Conservation (phyloP, 768 basidiomycete genomes). For the Leccinum subgranulosum region DNA sequence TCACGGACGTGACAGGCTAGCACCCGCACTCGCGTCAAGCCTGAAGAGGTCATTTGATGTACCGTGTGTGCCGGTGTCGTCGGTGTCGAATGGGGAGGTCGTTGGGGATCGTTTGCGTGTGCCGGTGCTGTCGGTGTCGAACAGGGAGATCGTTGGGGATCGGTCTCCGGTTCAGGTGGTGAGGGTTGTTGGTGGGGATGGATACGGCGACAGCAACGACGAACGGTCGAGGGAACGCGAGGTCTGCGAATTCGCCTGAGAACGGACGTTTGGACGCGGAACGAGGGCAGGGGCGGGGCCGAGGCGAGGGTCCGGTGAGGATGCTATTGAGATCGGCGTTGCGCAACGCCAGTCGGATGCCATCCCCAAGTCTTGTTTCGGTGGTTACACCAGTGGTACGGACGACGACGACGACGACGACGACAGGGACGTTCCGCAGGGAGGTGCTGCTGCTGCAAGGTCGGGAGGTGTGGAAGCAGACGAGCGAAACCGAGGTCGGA, state of each 20-base stretch:
- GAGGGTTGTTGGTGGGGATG: neutral
- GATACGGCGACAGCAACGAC: neutral
- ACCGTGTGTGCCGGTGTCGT: too few species aligned
- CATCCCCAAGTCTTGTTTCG: conserved; percentile 37
- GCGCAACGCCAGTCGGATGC: conserved; percentile 48
- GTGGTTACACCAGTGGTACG: neutral
- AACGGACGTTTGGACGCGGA: too few species aligned
- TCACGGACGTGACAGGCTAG: too few species aligned
- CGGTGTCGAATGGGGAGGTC: too few species aligned
- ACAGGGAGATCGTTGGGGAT: conserved; percentile 1
- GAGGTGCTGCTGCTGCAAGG: too few species aligned
- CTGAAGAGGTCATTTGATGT: too few species aligned
- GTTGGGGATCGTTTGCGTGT: too few species aligned
- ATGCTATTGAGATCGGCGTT: conserved; percentile 62
- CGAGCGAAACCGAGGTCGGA: neutral
- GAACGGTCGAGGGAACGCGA: neutral
- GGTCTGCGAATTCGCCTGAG: neutral
- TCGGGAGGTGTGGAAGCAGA: neutral
- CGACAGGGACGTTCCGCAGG: too few species aligned
- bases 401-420: too few species aligned
- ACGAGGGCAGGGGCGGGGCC: neutral
- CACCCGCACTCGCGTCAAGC: too few species aligned
- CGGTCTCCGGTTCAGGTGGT: neutral
- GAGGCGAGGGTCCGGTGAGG: conserved; percentile 12
- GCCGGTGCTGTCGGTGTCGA: too few species aligned